These are phyloP conservation scores for Naganishia onofrii DNA, from an alignment of 768 basidiomycete species.

Conservation along the genomic window DNA sequence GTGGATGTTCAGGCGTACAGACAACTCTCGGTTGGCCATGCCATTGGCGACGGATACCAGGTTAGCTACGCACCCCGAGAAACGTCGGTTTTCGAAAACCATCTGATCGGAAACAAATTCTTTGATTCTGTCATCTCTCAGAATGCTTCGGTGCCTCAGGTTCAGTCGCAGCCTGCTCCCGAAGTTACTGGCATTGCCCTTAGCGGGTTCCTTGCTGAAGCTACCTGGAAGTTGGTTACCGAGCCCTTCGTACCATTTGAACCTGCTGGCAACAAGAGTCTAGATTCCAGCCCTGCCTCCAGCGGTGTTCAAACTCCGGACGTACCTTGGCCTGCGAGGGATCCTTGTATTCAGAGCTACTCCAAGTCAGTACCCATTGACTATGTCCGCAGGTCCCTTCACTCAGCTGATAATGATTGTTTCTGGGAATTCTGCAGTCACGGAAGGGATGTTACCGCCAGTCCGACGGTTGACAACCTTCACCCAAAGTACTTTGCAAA, in stretches of 20 bases:
- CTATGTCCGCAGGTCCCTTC: background rate
- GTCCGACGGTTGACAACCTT: conserved; percentile 18
- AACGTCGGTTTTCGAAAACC: conserved; percentile 3
- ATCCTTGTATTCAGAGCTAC: conserved; percentile 5
- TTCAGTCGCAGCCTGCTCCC: background rate
- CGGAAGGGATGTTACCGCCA: conserved; percentile 10
- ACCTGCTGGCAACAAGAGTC: background rate
- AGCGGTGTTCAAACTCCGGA: conserved; percentile 8
- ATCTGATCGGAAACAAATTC: conserved; percentile 16
- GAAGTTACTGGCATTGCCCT: conserved; percentile 28
- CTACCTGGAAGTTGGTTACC: conserved; percentile 23
- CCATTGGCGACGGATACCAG: conserved; percentile 16
- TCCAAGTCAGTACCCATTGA: background rate
- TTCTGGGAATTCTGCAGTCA: conserved; percentile 11
- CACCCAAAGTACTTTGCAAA: conserved; percentile 25
- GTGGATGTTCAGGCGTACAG: conserved; percentile 1
- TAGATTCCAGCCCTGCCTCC: conserved; percentile 7
- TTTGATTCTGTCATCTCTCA: conserved; percentile 12
- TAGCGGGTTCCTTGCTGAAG: conserved; percentile 29
- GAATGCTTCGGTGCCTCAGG: conserved; percentile 7
- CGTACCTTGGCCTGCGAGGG: conserved; percentile 14
- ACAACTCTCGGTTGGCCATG: conserved; percentile 8
- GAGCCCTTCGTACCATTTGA: conserved; percentile 28
- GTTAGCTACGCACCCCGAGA: conserved; percentile 14
- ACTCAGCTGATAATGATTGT: background rate